Evolutionary conservation across 2,329 filamentous ascomycete genomes (phyloP), one percentile per base, ranked within the genome.

Genomic region (Didymella glomerata): DNA sequence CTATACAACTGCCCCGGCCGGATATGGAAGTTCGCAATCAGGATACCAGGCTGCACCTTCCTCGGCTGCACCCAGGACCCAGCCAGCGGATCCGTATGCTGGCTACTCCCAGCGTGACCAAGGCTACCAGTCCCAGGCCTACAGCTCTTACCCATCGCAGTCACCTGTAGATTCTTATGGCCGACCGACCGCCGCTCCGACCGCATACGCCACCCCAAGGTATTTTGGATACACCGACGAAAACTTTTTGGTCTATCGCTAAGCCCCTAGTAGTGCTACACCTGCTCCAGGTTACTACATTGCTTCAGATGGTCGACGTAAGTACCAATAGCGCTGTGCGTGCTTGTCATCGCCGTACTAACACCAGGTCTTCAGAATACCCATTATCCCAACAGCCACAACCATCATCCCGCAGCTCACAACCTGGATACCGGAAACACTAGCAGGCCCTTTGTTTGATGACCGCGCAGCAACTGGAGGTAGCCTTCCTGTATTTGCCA

Each of bases 171-270:
- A 76, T 61, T 64, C 67, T 5, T 72, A 75, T 40, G 65, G 70
- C 47, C 70, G 62, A 38, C 57, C 57, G 40, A 59, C 67, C 49
- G 63, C 63, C 20, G 52, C 69, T 56, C 61, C 68, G 34, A 61
- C 71, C 42, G 51, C 65, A 44, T 66, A 71, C 61, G 42, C 67
- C 50, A 60, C 69, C 61, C 70, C 75, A 72, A 78, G 77, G 77
- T 78, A 78, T 78, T 78, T 77, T 75, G 74, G 76, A 67, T 75
- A 76, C 61, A 73, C 64, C 64, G 69, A 76, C 68, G 69, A 72
- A 48, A 61, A 64, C 47, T 77, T 65, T 74, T 75, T 76, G 75
- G 76, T 74, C 63, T 76, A 75, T 74, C 72, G 71, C 76, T 78
- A 77, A 78, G 70, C 69, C 71, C 36, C 67, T 58, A 58, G 56